Conservation (phyloP, 23 red algal species). For the Gracilariopsis chorda region DNA sequence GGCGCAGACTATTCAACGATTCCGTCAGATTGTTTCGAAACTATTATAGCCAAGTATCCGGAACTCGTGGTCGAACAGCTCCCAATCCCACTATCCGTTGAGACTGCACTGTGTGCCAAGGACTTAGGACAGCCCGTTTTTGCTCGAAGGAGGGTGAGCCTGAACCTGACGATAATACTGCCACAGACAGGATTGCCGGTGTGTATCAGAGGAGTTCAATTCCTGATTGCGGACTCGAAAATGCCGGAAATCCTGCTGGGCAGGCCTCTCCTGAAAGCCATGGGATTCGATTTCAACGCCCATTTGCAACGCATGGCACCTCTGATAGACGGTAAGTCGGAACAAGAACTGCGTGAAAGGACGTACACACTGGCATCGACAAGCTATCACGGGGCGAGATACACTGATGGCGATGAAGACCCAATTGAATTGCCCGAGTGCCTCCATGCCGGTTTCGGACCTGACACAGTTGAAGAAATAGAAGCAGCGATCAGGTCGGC, state of each 20-base stretch:
- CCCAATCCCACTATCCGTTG: neutral
- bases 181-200: neutral
- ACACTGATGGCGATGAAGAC: neutral
- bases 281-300: constrained; percentile 13
- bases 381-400: neutral
- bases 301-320: neutral
- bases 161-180: neutral
- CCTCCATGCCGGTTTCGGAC: neutral
- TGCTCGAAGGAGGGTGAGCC: neutral
- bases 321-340: neutral
- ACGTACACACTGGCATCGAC: neutral
- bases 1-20: neutral
- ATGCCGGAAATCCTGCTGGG: neutral
- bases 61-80: neutral
- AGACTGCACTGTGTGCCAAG: neutral
- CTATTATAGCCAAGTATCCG: neutral
- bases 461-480: neutral
- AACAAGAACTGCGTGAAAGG: neutral
- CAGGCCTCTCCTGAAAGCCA: neutral
- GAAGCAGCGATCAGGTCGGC: neutral
- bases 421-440: neutral
- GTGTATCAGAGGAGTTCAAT: neutral
- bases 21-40: neutral
- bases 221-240: neutral
- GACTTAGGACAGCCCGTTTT: neutral